These are phyloP conservation scores for Ormosia semicastrata DNA, from an alignment of 306 rosid species.

Conservation along the genomic window DNA sequence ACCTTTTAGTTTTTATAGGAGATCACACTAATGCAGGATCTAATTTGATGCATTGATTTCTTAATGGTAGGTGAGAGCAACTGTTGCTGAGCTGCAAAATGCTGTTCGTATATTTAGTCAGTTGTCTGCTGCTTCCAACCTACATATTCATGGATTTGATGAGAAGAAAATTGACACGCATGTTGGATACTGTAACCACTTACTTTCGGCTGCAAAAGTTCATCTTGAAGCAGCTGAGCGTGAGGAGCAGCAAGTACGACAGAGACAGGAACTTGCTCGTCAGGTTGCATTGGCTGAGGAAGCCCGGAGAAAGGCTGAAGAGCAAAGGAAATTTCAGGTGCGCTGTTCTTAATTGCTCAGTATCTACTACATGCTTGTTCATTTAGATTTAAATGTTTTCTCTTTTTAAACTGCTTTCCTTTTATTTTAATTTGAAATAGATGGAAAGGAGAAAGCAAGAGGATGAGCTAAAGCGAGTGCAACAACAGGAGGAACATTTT, in stretches of 20 bases:
- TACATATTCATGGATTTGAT: constrained; percentile 96
- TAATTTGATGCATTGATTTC: constrained; percentile 17
- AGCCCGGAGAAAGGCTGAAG: constrained; percentile 97
- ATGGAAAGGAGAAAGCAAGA: constrained; percentile 95
- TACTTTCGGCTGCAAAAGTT: constrained; percentile 82
- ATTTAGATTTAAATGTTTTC: constrained; percentile 8
- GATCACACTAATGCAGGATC: neutral
- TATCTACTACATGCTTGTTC: constrained; percentile 7
- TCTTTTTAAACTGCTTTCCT: neutral
- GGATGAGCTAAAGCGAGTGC: constrained; percentile 89
- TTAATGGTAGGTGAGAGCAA: constrained; percentile 74
- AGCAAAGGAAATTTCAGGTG: constrained; percentile 92
- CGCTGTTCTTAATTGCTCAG: constrained; percentile 21
- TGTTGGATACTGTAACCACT: constrained; percentile 91
- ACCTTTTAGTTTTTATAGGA: neutral
- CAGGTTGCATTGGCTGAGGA: constrained; percentile 95
- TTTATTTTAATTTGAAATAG: constrained; percentile 48
- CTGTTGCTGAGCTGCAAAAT: constrained; percentile 90
- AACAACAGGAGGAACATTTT: constrained; percentile 95
- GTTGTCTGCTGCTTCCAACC: constrained; percentile 98
- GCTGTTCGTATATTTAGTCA: constrained; percentile 97
- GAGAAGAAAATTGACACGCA: constrained; percentile 99
- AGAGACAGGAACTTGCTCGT: constrained; percentile 94
- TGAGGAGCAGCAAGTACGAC: constrained; percentile 89
- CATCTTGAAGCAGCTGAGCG: constrained; percentile 92